A percentile compares a stretch with the other conserved stretches of the same genome.
phyloP scores from a whole-genome alignment of 192 early-diverging fungal genomes.

The Dissophora ornata region DNA sequence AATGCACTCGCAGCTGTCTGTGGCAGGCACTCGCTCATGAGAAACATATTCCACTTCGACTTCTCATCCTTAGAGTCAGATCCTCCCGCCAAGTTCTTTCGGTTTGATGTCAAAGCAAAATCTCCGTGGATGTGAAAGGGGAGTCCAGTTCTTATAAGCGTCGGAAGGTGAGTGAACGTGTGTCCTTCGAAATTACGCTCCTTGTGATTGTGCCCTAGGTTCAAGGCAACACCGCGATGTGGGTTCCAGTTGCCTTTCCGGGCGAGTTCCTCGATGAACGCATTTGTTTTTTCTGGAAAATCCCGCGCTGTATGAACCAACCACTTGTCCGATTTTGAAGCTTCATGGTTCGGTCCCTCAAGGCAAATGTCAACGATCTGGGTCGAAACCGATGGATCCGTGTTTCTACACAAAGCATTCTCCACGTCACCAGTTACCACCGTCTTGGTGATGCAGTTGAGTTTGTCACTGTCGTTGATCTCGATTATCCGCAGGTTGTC shows the following conservation, averaged over 20 bases:
- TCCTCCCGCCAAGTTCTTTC: slow-evolving; percentile 23
- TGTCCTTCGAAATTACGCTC: not conserved
- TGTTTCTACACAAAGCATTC: not conserved
- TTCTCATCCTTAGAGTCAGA: not conserved
- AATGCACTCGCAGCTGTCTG: not conserved
- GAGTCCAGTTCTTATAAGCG: slow-evolving; percentile 33
- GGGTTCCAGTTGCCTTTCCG: slow-evolving; percentile 8
- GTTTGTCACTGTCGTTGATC: not conserved
- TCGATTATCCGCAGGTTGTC: slow-evolving; percentile 7
- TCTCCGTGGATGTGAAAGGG: slow-evolving; percentile 53
- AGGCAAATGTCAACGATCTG: not conserved
- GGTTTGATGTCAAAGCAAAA: slow-evolving; percentile 45
- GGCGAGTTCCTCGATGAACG: not conserved
- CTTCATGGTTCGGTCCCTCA: too few species aligned
- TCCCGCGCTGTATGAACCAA: not conserved
- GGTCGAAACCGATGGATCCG: not conserved
- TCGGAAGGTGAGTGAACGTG: slow-evolving; percentile 47
- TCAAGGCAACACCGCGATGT: slow-evolving; percentile 22
- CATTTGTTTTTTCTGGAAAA: not conserved
- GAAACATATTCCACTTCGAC: slow-evolving; percentile 11
- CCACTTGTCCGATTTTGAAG: not conserved
- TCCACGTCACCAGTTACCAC: not conserved
- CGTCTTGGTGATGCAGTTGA: not conserved
- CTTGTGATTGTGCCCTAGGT: not conserved
- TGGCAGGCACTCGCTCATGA: slow-evolving; percentile 10